Percentiles rank a stretch among this genome's conserved stretches.
phyloP scores from a whole-genome alignment of 106 monocot species.

The Phalaenopsis aphrodite region DNA sequence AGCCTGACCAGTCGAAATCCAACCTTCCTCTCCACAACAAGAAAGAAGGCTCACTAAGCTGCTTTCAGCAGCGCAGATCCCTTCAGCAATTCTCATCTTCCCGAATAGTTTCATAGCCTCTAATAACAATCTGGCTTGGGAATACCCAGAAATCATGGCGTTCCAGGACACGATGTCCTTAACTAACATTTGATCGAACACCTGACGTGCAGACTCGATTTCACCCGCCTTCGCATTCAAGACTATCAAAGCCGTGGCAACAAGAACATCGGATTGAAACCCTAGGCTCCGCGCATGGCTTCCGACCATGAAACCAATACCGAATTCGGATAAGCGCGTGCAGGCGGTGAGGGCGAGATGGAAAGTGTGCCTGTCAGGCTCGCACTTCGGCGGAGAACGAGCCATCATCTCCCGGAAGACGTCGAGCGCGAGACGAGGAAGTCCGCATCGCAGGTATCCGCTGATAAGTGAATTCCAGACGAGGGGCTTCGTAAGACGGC shows the following conservation, averaged over 20 bases:
- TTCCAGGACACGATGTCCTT: constrained; percentile 64
- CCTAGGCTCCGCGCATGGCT: constrained; percentile 14
- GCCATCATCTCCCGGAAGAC: constrained; percentile 31
- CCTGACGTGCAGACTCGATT: constrained; percentile 23
- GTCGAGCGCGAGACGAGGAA: constrained; percentile 22
- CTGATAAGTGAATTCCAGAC: constrained; percentile 64
- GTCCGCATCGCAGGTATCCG: constrained; percentile 29
- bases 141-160: constrained; percentile 50
- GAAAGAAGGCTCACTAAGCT: constrained; percentile 49
- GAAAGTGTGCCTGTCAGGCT: constrained; percentile 45
- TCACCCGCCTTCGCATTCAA: constrained; percentile 34
- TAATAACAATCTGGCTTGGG: constrained; percentile 17
- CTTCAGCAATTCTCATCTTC: constrained; percentile 30
- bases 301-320: constrained; percentile 27
- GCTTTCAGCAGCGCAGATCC: constrained; percentile 30
- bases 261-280: constrained; percentile 34
- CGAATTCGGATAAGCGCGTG: constrained; percentile 28
- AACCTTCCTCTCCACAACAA: constrained; percentile 19
- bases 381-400: neutral
- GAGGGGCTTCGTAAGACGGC: constrained; percentile 28
- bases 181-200: constrained; percentile 43
- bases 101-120: constrained; percentile 43
- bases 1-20: constrained; percentile 16
- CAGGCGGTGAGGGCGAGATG: constrained; percentile 57
- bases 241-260: constrained; percentile 42